These are phyloP conservation scores for Leccinellum luteum DNA, from an alignment of 768 basidiomycete species.

Conservation along the genomic window DNA sequence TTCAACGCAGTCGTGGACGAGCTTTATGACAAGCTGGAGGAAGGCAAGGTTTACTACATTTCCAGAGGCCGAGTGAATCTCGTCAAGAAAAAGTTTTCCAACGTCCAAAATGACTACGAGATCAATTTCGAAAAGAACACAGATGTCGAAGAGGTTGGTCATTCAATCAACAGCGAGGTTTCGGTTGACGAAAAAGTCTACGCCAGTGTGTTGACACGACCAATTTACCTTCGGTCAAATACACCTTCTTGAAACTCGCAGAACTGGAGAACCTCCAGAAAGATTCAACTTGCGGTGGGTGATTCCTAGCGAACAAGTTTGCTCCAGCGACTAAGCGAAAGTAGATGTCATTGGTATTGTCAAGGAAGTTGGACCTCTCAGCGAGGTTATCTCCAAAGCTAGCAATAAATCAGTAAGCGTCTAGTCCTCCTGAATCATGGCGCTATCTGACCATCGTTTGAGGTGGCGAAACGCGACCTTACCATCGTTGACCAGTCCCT, in stretches of 20 bases:
- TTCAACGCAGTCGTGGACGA: constrained; percentile 87
- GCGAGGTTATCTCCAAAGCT: constrained; percentile 73
- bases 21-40: constrained; percentile 80
- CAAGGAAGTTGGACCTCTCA: constrained; percentile 68
- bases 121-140: constrained; percentile 81
- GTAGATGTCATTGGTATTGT: constrained; percentile 87
- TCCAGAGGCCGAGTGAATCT: constrained; percentile 90
- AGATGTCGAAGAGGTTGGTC: constrained; percentile 76
- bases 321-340: background rate
- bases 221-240: constrained; percentile 79
- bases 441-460: constrained; percentile 5
- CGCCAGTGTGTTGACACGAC: constrained; percentile 74
- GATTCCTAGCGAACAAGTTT: background rate
- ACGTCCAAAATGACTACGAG: constrained; percentile 90
- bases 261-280: constrained; percentile 63
- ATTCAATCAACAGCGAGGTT: background rate
- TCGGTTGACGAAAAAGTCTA: constrained; percentile 5
- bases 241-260: constrained; percentile 70
- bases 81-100: constrained; percentile 95
- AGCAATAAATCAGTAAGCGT: constrained; percentile 53
- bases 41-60: constrained; percentile 90
- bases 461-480: constrained; percentile 90
- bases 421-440: background rate
- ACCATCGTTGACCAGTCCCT: constrained; percentile 82
- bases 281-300: constrained; percentile 80